phyloP scores from a whole-genome alignment of 73 alveolate species.

The Stentor coeruleus region DNA sequence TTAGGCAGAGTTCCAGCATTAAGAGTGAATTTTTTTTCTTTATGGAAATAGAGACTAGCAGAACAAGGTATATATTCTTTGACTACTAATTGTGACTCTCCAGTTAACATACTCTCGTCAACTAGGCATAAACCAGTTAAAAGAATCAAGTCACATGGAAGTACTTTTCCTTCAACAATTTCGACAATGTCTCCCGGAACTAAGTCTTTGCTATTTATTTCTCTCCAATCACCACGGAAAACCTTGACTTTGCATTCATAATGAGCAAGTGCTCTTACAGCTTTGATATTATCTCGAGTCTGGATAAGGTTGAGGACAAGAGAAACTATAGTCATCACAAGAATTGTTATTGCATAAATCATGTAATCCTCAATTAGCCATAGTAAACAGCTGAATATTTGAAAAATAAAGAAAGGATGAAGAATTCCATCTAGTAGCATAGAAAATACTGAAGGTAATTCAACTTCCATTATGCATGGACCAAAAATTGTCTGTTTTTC shows the following conservation, averaged over 20 bases:
- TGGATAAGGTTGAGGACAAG: conserved; percentile 68
- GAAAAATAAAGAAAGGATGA: conserved; percentile 79
- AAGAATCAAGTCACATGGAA: conserved; percentile 88
- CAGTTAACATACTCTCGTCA: conserved; percentile 95
- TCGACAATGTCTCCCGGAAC: conserved; percentile 94
- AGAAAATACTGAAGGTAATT: conserved; percentile 31
- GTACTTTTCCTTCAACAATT: conserved; percentile 62
- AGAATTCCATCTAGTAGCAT: conserved; percentile 43
- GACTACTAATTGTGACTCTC: conserved; percentile 88
- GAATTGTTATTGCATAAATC: conserved; percentile 76
- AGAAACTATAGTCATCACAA: conserved; percentile 68
- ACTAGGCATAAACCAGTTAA: conserved; percentile 76
- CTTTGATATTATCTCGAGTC: conserved; percentile 71
- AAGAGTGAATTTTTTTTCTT: conserved; percentile 71
- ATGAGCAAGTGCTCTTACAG: conserved; percentile 80
- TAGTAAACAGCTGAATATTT: conserved; percentile 50
- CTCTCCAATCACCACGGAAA: conserved; percentile 40
- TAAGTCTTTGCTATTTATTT: conserved; percentile 47
- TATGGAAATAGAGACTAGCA: conserved; percentile 29
- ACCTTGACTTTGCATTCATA: conserved; percentile 73
- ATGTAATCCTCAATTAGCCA: conserved; percentile 87
- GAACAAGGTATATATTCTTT: conserved; percentile 71
- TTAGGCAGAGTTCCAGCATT: conserved; percentile 77
- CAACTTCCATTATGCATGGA: conserved; percentile 45
- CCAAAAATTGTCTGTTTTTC: conserved; percentile 33